These are phyloP conservation scores for Pseudopithomyces chartarum DNA, from an alignment of 2,329 filamentous ascomycete genomes.

Conservation along the genomic window DNA sequence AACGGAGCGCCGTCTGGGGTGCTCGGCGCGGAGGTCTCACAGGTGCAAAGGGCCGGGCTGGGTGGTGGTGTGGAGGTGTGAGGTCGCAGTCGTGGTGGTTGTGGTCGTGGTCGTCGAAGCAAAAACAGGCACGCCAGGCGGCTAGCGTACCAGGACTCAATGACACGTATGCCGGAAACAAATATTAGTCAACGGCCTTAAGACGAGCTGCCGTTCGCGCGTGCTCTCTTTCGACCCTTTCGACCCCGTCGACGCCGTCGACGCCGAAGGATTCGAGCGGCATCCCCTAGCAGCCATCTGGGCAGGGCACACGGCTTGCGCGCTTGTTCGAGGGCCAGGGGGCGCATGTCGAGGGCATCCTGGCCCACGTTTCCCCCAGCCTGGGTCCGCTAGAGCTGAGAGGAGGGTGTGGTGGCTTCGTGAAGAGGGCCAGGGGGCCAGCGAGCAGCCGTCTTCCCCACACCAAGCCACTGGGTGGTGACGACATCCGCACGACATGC, in stretches of 20 bases:
- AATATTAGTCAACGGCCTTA: constrained; percentile 1
- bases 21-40: background rate
- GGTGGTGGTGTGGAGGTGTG: background rate
- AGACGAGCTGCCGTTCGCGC: background rate
- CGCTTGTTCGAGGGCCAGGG: constrained; percentile 5
- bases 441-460: constrained; percentile 8
- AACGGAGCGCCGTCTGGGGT: background rate
- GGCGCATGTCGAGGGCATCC: background rate
- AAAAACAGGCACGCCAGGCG: constrained; percentile 3
- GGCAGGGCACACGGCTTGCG: constrained; percentile 1
- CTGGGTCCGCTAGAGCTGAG: constrained; percentile 9
- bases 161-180: constrained; percentile 4
- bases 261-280: constrained; percentile 1
- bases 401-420: background rate
- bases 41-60: background rate
- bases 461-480: constrained; percentile 8
- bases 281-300: background rate
- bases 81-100: background rate
- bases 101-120: background rate
- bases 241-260: constrained; percentile 3
- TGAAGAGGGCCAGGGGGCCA: background rate
- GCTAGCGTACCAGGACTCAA: constrained; percentile 3
- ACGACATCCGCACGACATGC: constrained; percentile 5
- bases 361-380: constrained; percentile 7
- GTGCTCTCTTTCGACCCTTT: too few relatives aligned